Evolutionary conservation across 2,329 filamentous ascomycete genomes (phyloP).

Genomic region (Fusarium praegraminearum): DNA sequence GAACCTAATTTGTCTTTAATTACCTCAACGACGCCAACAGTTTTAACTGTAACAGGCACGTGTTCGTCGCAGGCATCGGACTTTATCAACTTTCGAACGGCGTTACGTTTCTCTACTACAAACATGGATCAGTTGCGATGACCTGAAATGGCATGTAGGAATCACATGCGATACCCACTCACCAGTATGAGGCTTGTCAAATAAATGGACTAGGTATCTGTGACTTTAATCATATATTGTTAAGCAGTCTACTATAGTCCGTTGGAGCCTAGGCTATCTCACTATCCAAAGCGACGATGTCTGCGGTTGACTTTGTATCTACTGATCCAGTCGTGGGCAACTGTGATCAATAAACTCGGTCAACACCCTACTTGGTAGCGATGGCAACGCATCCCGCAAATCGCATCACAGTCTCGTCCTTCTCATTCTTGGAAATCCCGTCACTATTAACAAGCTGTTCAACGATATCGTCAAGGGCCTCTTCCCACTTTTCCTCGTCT

Average conservation of each 20-base stretch:
- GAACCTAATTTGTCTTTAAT: conserved; percentile 56
- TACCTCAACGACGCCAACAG: conserved; percentile 59
- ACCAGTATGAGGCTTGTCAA: background rate
- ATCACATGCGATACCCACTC: no score
- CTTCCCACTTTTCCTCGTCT: background rate
- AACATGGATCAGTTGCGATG: no score
- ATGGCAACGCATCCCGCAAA: background rate
- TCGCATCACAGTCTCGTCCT: background rate
- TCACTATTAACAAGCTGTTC: background rate
- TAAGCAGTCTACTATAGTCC: background rate
- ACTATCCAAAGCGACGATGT: background rate
- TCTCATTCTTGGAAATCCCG: background rate
- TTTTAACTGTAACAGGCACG: conserved; percentile 51
- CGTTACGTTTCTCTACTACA: conserved; percentile 15
- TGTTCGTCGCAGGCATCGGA: conserved; percentile 35
- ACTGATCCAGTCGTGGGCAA: background rate
- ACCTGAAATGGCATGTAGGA: no score
- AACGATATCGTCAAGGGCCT: background rate
- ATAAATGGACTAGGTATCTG: background rate
- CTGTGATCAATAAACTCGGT: background rate
- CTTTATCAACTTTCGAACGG: conserved; percentile 8
- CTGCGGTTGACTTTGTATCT: background rate
- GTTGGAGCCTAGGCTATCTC: background rate
- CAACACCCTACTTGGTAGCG: background rate
- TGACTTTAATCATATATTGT: background rate